Percentiles rank a stretch among this genome's conserved stretches.
These are phyloP conservation scores for Gillenia trifoliata DNA, from an alignment of 306 rosid species.

Conservation along the genomic window DNA sequence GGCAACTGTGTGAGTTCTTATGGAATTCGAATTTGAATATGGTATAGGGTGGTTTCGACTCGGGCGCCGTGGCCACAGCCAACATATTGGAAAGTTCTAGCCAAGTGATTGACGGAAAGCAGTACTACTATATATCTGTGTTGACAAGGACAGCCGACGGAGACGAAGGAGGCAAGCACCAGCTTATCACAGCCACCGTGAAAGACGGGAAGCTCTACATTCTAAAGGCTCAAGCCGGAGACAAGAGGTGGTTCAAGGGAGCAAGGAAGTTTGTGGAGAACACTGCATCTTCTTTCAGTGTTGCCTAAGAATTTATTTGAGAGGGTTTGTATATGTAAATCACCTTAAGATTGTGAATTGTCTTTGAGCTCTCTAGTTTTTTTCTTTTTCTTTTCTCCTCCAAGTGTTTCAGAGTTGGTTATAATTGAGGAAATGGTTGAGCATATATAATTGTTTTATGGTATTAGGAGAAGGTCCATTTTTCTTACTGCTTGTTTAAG, in stretches of 20 bases:
- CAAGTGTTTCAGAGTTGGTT: slow-evolving; percentile 19
- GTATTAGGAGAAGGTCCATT: neutral
- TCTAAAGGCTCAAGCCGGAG: slow-evolving; percentile 98
- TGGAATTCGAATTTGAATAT: slow-evolving; percentile 15
- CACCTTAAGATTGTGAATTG: slow-evolving; percentile 29
- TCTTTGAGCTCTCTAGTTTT: slow-evolving; percentile 24
- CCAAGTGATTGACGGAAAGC: slow-evolving; percentile 39
- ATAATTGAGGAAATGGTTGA: slow-evolving; percentile 34
- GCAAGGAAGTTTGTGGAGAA: slow-evolving; percentile 83
- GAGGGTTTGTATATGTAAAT: slow-evolving; percentile 41
- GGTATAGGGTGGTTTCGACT: slow-evolving; percentile 85
- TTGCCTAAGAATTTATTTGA: slow-evolving; percentile 46
- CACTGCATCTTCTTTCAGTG: slow-evolving; percentile 76
- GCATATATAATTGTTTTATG: slow-evolving; percentile 29
- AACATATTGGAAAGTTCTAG: slow-evolving; percentile 59
- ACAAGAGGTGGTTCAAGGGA: slow-evolving; percentile 99
- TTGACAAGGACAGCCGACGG: slow-evolving; percentile 99
- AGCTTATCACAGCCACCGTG: slow-evolving; percentile 72
- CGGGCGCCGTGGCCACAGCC: slow-evolving; percentile 75
- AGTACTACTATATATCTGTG: slow-evolving; percentile 64
- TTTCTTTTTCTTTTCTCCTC: neutral
- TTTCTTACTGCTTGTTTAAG: too few relatives aligned
- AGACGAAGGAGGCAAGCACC: slow-evolving; percentile 98
- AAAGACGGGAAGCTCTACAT: slow-evolving; percentile 84
- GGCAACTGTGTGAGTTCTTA: slow-evolving; percentile 5